Percentiles rank a stretch among this genome's conserved stretches.
phyloP scores from a whole-genome alignment of 1,139 yeast genomes.

The Taphrina wiesneri region DNA sequence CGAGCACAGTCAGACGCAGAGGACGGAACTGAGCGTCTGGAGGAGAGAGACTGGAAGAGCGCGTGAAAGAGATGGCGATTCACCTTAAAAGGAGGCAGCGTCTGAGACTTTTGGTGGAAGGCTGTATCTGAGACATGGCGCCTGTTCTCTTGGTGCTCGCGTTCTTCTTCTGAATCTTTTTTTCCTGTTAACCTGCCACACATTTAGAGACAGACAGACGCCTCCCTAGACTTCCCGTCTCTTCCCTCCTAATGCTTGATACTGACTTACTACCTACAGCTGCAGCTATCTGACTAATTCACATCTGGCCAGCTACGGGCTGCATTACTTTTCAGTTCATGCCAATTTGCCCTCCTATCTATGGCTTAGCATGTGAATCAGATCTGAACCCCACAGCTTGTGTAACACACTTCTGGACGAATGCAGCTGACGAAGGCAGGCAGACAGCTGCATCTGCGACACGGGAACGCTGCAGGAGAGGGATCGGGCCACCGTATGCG shows the following conservation, averaged over 20 bases:
- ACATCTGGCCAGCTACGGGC: not conserved
- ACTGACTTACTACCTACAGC: not conserved
- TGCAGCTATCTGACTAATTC: not conserved
- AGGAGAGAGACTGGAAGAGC: not conserved
- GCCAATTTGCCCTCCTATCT: no score
- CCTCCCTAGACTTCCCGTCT: not conserved
- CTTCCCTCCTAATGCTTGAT: not conserved
- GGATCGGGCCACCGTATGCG: slow-evolving; percentile 1
- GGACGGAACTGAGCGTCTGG: not conserved
- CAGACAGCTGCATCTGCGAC: not conserved
- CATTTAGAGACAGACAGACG: not conserved
- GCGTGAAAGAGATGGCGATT: not conserved
- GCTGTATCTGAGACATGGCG: slow-evolving; percentile 15
- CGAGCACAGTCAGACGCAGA: no score
- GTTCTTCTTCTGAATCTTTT: not conserved
- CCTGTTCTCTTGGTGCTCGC: not conserved
- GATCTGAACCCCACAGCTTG: no score
- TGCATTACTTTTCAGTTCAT: no score
- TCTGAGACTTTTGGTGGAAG: slow-evolving; percentile 5
- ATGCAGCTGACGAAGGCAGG: not conserved
- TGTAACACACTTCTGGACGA: no score
- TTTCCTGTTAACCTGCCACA: not conserved
- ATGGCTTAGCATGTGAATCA: no score
- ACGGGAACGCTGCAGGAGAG: not conserved
- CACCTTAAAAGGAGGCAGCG: slow-evolving; percentile 9